Evolutionary conservation across 257 asterid genomes (phyloP).

Genomic region (Knoxia roxburghii): DNA sequence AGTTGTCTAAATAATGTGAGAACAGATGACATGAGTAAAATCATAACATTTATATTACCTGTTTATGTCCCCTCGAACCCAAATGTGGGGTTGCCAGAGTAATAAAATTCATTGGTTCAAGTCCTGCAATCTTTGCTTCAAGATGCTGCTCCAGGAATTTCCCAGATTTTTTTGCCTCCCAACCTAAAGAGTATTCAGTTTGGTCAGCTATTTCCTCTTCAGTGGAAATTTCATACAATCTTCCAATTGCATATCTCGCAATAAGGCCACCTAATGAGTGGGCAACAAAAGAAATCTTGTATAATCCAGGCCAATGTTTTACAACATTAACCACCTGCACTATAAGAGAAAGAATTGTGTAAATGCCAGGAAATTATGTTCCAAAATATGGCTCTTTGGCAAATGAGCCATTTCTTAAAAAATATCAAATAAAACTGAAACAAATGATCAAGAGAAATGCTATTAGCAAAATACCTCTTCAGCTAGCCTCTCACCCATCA

Average conservation of each 20-base stretch:
- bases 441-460: conserved; percentile 18
- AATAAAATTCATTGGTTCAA: conserved; percentile 78
- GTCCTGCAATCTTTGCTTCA: conserved; percentile 56
- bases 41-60: conserved; percentile 28
- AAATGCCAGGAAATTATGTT: conserved; percentile 13
- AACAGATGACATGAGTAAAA: not conserved
- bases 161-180: conserved; percentile 24
- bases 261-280: conserved; percentile 97
- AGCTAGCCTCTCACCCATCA: conserved; percentile 91
- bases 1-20: not conserved
- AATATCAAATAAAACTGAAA: conserved; percentile 9
- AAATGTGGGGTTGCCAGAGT: conserved; percentile 93
- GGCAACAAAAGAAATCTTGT: conserved; percentile 79
- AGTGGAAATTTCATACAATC: conserved; percentile 38
- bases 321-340: conserved; percentile 81
- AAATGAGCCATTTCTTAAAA: not conserved
- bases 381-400: conserved; percentile 1
- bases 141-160: conserved; percentile 20
- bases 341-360: conserved; percentile 27
- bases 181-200: conserved; percentile 26
- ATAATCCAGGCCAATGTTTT: conserved; percentile 62
- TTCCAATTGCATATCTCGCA: conserved; percentile 83
- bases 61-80: conserved; percentile 84
- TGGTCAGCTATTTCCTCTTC: conserved; percentile 20
- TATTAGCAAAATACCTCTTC: conserved; percentile 71